Percentiles rank a stretch among this genome's conserved stretches.
Conservation (phyloP, 140 eudicot species). For the Anethum foeniculum region DNA sequence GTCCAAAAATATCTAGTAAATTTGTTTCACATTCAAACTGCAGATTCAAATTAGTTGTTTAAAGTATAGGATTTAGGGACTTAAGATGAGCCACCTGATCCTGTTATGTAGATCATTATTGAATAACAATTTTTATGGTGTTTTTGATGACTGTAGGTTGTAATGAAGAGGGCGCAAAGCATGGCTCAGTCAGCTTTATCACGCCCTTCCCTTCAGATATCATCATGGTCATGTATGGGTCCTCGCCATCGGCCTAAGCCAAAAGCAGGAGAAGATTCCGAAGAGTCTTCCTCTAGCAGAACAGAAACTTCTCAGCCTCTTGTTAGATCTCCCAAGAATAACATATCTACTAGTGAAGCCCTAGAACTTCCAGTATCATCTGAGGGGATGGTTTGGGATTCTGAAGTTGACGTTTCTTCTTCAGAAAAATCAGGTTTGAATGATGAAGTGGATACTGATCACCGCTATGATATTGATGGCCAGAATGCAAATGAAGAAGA, state of each 20-base stretch:
- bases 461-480: slow-evolving; percentile 31
- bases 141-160: slow-evolving; percentile 45
- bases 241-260: slow-evolving; percentile 54
- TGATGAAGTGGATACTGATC: slow-evolving; percentile 17
- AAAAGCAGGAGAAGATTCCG: slow-evolving; percentile 13
- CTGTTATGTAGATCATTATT: not conserved
- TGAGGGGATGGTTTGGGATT: slow-evolving; percentile 26
- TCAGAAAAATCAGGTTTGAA: slow-evolving; percentile 20
- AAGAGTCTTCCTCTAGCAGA: slow-evolving; percentile 32
- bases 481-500: slow-evolving; percentile 40
- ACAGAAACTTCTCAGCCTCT: slow-evolving; percentile 33
- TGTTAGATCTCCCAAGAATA: slow-evolving; percentile 25
- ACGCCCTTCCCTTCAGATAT: slow-evolving; percentile 50
- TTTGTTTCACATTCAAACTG: not conserved
- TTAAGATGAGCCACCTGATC: not conserved
- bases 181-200: slow-evolving; percentile 95
- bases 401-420: slow-evolving; percentile 20
- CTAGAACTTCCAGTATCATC: slow-evolving; percentile 55
- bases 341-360: slow-evolving; percentile 21
- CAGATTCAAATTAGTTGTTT: not conserved
- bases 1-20: not conserved
- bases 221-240: slow-evolving; percentile 94
- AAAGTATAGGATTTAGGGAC: not conserved
- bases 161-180: slow-evolving; percentile 92
- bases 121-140: slow-evolving; percentile 6